Conservation (phyloP, 441 rosid species). For the Populus hybrid region DNA sequence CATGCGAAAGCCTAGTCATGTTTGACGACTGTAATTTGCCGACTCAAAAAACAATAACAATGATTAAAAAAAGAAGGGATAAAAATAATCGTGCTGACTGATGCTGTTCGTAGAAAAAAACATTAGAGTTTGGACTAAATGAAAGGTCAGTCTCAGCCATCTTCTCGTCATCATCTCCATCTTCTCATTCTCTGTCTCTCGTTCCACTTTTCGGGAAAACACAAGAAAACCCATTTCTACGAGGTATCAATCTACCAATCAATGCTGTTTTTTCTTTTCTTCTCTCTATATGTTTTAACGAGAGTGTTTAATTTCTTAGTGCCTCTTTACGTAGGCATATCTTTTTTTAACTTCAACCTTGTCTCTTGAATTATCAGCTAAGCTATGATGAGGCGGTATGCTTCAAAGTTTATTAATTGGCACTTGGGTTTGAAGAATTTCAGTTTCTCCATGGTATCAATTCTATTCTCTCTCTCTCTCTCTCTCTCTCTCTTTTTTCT, state of each 20-base stretch:
- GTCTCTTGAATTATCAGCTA: neutral
- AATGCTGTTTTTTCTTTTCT: neutral
- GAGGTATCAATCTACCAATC: too few relatives aligned
- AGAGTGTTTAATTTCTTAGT: neutral
- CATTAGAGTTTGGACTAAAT: neutral
- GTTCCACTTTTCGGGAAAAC: neutral
- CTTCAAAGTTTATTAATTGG: slow-evolving; percentile 16
- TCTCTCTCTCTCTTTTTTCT: neutral
- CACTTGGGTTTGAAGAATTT: slow-evolving; percentile 21
- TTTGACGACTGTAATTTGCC: too few relatives aligned
- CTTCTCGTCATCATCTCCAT: neutral
- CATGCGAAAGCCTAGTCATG: too few relatives aligned
- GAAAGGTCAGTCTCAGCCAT: neutral
- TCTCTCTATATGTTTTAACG: neutral
- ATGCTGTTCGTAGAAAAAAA: neutral
- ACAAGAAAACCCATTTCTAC: too few relatives aligned
- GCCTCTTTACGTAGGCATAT: neutral
- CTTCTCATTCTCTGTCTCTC: neutral
- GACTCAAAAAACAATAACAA: too few relatives aligned
- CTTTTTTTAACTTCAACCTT: neutral
- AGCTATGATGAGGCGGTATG: slow-evolving; percentile 29
- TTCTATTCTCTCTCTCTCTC: neutral
- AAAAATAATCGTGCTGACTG: neutral
- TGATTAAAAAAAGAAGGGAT: neutral
- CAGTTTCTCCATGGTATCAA: slow-evolving; percentile 22